Base-by-base conservation (phyloP, 768 basidiomycete species). In the Pleurotus djamor region DNA sequence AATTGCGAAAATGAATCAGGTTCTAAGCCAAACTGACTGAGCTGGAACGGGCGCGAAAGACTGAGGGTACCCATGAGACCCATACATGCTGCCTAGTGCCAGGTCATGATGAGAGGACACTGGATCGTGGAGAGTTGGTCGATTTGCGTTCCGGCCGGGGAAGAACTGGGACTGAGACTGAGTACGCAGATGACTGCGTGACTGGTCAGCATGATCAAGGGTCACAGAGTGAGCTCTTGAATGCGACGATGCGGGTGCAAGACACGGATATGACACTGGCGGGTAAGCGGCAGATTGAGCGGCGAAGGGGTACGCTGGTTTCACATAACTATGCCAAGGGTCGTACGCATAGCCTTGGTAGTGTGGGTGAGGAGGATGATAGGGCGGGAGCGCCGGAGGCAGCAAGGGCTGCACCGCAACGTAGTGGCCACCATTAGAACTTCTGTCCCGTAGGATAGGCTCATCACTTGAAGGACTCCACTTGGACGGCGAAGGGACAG, bases 381-480 rank as follows among this genome's bases (percentile, higher is more conserved):
- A 81, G 64, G 74, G 58, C 61, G 72, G 61, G 66, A 75, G 56
- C 71, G 74, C 62, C 35, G 76, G 68, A 28, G 74, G 65, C 34
- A 79, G 69, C 16, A 82, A 70, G 14, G 87, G 77, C 58, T 84
- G 86, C 35, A 87, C 83, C 13, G 87, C 88, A 45, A 88, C 75
- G 59, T 91, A 91, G 45, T 85, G 81, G 2, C 82, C 83, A 58
- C 73, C 81, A 44, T 69, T 69, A 55, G 85, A 77, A 64, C 77
- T 81, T 56, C 76, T 72, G 55, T 83, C 78, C 36, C 85, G 81
- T 34, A 82, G 71, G 59, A 92, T 83, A 14, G 88, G 90, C 64
- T 91, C 91, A 64, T 90, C 89, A n/a, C 80, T 87, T 10, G 85
- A 81, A 50, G 91, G 90, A 66, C 89, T 90, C 91, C 91, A 92